phyloP scores from a whole-genome alignment of 2,329 filamentous ascomycete genomes.

The Dactylellina parvicollis region DNA sequence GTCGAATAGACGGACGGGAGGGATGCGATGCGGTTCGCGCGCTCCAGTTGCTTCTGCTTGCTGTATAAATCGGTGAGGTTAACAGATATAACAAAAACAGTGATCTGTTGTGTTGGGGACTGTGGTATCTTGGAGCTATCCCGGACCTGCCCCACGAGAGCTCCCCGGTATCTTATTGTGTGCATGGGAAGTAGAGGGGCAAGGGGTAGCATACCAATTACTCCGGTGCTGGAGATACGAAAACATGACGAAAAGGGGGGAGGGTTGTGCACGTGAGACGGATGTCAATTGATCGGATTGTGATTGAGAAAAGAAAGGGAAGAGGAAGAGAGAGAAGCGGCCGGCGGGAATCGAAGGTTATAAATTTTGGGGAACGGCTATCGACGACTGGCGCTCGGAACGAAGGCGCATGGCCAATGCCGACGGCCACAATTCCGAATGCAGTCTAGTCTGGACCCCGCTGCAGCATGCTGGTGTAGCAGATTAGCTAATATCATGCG shows the following conservation, averaged over 20 bases:
- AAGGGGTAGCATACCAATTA: constrained; percentile 41
- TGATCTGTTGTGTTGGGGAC: constrained; percentile 29
- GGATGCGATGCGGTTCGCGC: constrained; percentile 73
- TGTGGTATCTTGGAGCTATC: constrained; percentile 29
- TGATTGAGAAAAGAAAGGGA: background rate
- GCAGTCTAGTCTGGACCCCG: constrained; percentile 14
- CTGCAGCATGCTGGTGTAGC: background rate
- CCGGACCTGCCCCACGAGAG: background rate
- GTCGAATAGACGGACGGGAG: constrained; percentile 74
- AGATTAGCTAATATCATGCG: constrained; percentile 34
- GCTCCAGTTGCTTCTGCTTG: constrained; percentile 80
- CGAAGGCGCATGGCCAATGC: background rate
- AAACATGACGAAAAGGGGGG: constrained; percentile 28
- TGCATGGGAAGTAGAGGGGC: background rate
- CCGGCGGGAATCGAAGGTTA: constrained; percentile 16
- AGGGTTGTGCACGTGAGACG: background rate
- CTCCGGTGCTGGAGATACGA: constrained; percentile 47
- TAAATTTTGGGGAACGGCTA: constrained; percentile 8
- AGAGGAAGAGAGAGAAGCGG: background rate
- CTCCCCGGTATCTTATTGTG: background rate
- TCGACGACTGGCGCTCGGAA: constrained; percentile 36
- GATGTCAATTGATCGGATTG: constrained; percentile 8
- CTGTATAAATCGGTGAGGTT: constrained; percentile 63
- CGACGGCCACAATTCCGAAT: constrained; percentile 53
- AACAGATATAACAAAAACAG: background rate